A percentile compares a stretch with the other conserved stretches of the same genome.
These are phyloP conservation scores for Melampsora americana DNA, from an alignment of 1,284 basidiomycete genomes.

Conservation along the genomic window DNA sequence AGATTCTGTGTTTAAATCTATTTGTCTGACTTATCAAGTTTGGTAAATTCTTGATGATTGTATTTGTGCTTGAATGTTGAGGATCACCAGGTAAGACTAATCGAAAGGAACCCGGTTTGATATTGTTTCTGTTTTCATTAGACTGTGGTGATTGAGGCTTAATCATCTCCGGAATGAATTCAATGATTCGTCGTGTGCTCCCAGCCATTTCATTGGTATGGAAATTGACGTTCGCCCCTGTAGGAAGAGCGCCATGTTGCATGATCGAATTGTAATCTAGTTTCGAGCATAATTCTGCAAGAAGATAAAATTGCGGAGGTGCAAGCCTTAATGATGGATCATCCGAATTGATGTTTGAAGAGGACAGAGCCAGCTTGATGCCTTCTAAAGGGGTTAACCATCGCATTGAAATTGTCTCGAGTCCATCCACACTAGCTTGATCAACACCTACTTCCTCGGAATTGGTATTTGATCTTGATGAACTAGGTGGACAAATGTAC, in stretches of 20 bases:
- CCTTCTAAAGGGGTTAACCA: slow-evolving; percentile 48
- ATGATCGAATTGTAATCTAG: slow-evolving; percentile 30
- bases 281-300: slow-evolving; percentile 45
- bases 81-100: slow-evolving; percentile 38
- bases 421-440: slow-evolving; percentile 43
- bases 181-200: background rate
- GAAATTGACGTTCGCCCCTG: no score
- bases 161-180: slow-evolving; percentile 31
- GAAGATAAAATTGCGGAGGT: slow-evolving; percentile 49
- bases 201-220: background rate
- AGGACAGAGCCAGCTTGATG: slow-evolving; percentile 15
- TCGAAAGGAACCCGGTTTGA: background rate
- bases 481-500: slow-evolving; percentile 46
- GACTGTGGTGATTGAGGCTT: background rate
- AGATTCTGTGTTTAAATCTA: slow-evolving; percentile 13
- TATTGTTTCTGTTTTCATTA: background rate
- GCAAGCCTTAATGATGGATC: slow-evolving; percentile 45
- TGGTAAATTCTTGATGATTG: background rate
- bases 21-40: background rate
- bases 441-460: background rate
- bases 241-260: background rate
- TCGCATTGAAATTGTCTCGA: slow-evolving; percentile 45
- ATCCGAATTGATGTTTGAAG: background rate
- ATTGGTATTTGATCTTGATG: background rate
- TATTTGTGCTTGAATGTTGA: slow-evolving; percentile 19